phyloP scores from a whole-genome alignment of 495 filamentous ascomycete species.

The Penicillium longicatenatum region DNA sequence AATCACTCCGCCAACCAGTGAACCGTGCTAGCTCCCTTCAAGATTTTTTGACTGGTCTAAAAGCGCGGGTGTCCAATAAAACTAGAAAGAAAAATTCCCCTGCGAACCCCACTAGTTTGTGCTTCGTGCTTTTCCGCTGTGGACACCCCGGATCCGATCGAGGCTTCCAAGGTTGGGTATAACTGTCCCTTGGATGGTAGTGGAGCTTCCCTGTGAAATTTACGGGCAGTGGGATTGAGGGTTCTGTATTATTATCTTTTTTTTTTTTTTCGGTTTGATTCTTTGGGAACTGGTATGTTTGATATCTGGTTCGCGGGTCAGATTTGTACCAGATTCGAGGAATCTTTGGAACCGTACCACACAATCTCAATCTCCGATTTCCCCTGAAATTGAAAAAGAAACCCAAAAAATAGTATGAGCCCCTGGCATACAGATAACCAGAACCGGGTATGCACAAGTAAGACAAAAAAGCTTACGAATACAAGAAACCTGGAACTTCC shows the following conservation, averaged over 20 bases:
- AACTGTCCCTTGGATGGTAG: conserved; percentile 1
- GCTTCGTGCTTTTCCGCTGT: conserved; percentile 21
- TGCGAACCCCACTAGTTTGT: conserved; percentile 31
- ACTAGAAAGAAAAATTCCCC: neutral
- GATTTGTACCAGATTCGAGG: neutral
- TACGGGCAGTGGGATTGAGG: neutral
- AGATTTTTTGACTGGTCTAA: conserved; percentile 5
- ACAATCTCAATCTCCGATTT: neutral
- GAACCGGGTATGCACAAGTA: neutral
- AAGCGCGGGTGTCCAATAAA: neutral
- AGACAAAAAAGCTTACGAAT: neutral
- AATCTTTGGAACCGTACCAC: conserved; percentile 1
- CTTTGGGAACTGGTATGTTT: neutral
- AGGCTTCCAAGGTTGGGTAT: neutral
- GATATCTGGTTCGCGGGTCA: neutral
- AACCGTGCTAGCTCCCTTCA: conserved; percentile 8
- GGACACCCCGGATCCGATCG: conserved; percentile 30
- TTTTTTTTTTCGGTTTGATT: neutral
- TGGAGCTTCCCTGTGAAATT: neutral
- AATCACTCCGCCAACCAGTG: conserved; percentile 20
- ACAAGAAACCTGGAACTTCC: neutral
- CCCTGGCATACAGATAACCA: neutral
- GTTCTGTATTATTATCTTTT: neutral
- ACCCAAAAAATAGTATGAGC: neutral
- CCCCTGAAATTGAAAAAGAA: neutral